Conservation (phyloP, 23 red algal species). For the Cyanidium caldarium region DNA sequence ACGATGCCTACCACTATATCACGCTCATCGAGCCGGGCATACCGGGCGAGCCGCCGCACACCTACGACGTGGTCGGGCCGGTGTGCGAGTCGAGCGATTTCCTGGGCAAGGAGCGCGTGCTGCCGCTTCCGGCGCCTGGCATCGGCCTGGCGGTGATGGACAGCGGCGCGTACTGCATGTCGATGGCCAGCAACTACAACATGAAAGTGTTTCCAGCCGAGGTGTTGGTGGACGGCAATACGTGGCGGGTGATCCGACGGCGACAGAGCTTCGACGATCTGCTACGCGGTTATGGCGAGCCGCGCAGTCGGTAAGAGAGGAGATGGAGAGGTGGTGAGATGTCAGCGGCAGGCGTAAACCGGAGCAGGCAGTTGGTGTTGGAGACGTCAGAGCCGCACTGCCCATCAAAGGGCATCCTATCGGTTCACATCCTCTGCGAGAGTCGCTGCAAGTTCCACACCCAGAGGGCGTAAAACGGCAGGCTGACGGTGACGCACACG, state of each 20-base stretch:
- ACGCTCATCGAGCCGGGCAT: slow-evolving; percentile 42
- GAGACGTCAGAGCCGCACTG: no score
- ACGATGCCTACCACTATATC: slow-evolving; percentile 77
- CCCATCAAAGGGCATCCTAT: no score
- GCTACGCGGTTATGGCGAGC: slow-evolving; percentile 31
- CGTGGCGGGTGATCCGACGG: slow-evolving; percentile 50
- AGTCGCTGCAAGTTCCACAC: not conserved
- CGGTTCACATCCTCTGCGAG: no score
- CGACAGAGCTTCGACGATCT: slow-evolving; percentile 70
- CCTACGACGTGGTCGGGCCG: slow-evolving; percentile 78
- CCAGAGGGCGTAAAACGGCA: not conserved
- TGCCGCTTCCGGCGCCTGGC: slow-evolving; percentile 49
- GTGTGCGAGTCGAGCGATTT: slow-evolving; percentile 91
- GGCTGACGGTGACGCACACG: not conserved
- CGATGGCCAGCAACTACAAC: slow-evolving; percentile 93
- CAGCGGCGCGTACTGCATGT: slow-evolving; percentile 69
- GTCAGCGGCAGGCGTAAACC: no score
- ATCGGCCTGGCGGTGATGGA: slow-evolving; percentile 78
- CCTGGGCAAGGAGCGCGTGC: slow-evolving; percentile 56
- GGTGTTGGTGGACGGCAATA: slow-evolving; percentile 61
- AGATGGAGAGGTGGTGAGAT: no score
- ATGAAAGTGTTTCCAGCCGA: slow-evolving; percentile 77
- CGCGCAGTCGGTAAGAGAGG: no score
- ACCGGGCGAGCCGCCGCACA: not conserved
- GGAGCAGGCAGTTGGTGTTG: no score